Evolutionary conservation across 768 basidiomycete genomes (phyloP).

Genomic region (Tulasnella sp.): DNA sequence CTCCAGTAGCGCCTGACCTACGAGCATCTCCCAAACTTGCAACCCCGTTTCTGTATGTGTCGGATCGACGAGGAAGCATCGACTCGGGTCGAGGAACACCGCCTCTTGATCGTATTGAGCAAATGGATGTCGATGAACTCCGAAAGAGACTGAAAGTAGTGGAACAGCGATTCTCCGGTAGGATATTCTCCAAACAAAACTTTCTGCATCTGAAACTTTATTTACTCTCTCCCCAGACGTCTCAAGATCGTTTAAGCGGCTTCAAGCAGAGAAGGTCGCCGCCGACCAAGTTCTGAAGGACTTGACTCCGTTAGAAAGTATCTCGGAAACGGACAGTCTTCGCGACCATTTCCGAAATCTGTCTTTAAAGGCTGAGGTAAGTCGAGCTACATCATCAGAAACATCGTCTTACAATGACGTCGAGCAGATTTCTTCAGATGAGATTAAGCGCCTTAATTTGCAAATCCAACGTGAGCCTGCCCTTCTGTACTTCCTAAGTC

Average conservation of each 20-base stretch:
- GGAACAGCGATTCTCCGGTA: conserved; percentile 70
- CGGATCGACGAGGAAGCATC: background rate
- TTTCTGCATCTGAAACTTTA: background rate
- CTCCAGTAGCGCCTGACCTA: background rate
- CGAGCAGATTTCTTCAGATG: conserved; percentile 55
- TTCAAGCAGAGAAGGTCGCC: conserved; percentile 60
- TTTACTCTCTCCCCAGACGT: conserved; percentile 39
- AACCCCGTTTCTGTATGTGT: background rate
- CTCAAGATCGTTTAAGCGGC: conserved; percentile 60
- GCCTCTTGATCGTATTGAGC: background rate
- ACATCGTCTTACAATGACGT: background rate
- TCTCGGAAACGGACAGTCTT: conserved; percentile 53
- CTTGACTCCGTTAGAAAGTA: conserved; percentile 55
- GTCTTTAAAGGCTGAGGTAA: conserved; percentile 57
- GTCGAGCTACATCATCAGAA: conserved; percentile 16
- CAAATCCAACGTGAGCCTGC: conserved; percentile 57
- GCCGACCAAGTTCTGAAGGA: conserved; percentile 59
- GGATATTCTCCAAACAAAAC: background rate
- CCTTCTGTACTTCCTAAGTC: background rate
- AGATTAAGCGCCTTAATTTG: conserved; percentile 60
- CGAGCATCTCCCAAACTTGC: background rate
- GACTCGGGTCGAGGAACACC: background rate
- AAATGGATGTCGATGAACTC: conserved; percentile 40
- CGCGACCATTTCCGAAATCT: conserved; percentile 62
- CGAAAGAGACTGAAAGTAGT: conserved; percentile 56